Base-by-base conservation (phyloP, 106 monocot genomes). In the Platanthera zijinensis region DNA sequence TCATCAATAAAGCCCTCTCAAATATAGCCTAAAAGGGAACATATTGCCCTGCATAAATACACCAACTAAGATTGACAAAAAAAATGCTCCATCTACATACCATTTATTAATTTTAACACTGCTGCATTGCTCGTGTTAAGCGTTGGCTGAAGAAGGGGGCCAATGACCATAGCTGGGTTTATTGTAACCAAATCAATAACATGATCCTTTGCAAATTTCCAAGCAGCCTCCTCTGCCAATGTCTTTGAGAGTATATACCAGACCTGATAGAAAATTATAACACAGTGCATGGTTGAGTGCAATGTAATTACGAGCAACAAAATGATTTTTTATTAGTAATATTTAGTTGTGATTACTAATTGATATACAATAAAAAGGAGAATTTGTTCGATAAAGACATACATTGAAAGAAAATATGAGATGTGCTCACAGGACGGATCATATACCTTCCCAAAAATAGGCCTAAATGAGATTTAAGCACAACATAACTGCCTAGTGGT, bases 241-340 rank as follows among this genome's bases (percentile, higher is more conserved):
- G 89, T 89, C 82, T 96, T 96, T 11, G 96, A 96, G 18, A 93
- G 82, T 13, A 84, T 81, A 90, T 96, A 96, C 96, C 90, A 96
- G 1, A 51, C 49, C 96, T 96, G 84, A 50, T 28, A 76, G 25
- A 81, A 66, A 64, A 73, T 73, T 48, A 56, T n/a, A 62, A 5
- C 17, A 6, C 18, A 5, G 22, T 9, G 30, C 14, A 78, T 28
- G 10, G 15, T 62, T 21, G n/a, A 17, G 12, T 2, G 10, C 2
- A 10, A 51, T 73, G 51, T 51, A 19, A 51, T 73, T 51, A 17
- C 10, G 25, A 51, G 50, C 6, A 51, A 47, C 2, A 73, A 51
- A 7, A 51, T 73, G 9, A 61, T 19, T 18, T 61, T 61, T 2
- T 4, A 19, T 61, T 21, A 61, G 18, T 21, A 61, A 61, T 21